phyloP scores from a whole-genome alignment of 2,329 filamentous ascomycete genomes.

The Diaporthe sp. region DNA sequence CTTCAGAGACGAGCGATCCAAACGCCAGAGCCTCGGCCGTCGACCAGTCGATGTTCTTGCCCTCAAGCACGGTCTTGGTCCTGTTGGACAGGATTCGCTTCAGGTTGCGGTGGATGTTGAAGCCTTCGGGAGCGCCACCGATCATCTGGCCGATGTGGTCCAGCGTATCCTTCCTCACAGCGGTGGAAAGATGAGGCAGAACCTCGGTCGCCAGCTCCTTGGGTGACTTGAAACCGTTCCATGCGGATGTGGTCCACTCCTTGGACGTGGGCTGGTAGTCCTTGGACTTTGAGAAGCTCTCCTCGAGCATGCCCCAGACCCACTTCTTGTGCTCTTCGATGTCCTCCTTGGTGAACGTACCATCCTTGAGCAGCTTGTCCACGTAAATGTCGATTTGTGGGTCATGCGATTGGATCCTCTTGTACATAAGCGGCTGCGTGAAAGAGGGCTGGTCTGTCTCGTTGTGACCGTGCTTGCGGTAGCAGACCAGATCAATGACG shows the following conservation, averaged over 20 bases:
- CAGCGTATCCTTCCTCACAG: constrained; percentile 77
- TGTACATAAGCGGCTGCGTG: constrained; percentile 99
- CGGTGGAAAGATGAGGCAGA: constrained; percentile 89
- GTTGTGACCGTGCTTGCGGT: constrained; percentile 99
- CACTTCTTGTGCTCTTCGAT: constrained; percentile 99
- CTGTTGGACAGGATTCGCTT: constrained; percentile 94
- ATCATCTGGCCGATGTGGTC: constrained; percentile 87
- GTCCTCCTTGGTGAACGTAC: constrained; percentile 96
- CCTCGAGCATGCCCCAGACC: constrained; percentile 99
- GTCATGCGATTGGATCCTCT: constrained; percentile 88
- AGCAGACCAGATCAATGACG: constrained; percentile 97
- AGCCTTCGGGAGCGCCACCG: constrained; percentile 82
- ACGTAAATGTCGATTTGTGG: constrained; percentile 92
- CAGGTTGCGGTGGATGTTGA: constrained; percentile 92
- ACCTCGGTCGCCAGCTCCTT: constrained; percentile 97
- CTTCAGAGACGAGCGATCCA: constrained; percentile 88
- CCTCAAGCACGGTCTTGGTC: constrained; percentile 91
- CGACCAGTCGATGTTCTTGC: constrained; percentile 96
- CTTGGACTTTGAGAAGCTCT: constrained; percentile 97
- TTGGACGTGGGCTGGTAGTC: constrained; percentile 97
- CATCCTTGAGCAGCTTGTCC: constrained; percentile 88
- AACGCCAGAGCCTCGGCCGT: constrained; percentile 97
- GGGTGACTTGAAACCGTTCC: constrained; percentile 99
- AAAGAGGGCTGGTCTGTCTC: constrained; percentile 99
- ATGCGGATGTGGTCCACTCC: constrained; percentile 98